Evolutionary conservation across 116 monocot genomes (phyloP), one percentile per base, ranked within the genome.

Genomic region (Zostera marina): DNA sequence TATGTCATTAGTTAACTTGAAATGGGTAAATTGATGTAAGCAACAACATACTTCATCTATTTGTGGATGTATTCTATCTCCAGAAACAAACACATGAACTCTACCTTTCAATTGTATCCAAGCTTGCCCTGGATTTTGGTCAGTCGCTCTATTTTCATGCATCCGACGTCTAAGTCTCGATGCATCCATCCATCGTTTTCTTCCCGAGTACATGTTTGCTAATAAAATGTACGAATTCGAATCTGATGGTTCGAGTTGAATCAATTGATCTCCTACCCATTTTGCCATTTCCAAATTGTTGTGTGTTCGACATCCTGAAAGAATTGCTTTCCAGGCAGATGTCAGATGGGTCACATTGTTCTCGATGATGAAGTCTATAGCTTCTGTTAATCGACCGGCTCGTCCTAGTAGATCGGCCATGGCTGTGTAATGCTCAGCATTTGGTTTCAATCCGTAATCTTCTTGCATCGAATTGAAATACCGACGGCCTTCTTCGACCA

Each of bases 341-440:
- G 52, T 41, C 1, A 80, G 46, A 39, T 80, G 47, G 41, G 59
- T 47, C 22, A 92, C 70, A 9, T 78, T 64, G 42, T 92, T 72
- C 58, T 78, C 23, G 12, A 56, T 15, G 32, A 92, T 86, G 55
- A 92, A 92, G 8, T 78, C 52, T 22, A 70, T 82, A 26, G 83
- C 92, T 42, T 78, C 72, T 11, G 66, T 62, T 4, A 92, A 47
- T n/a, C 54, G 66, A 38, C 92, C 83, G 5, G 74, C 73, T 74
- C 82, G 65, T 9, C 86, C 79, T 6, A 77, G 68, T 45, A 92
- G 86, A 78, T 92, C 86, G 58, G 86, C 83, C 75, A 92, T 76
- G 63, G 82, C 82, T 64, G 72, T 86, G 49, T 71, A 83, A 62
- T 92, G 92, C 51, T 92, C 86, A 16, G 69, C 65, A 42, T 66